phyloP scores from a whole-genome alignment of 768 basidiomycete species.

The Tephrocybe sp. region DNA sequence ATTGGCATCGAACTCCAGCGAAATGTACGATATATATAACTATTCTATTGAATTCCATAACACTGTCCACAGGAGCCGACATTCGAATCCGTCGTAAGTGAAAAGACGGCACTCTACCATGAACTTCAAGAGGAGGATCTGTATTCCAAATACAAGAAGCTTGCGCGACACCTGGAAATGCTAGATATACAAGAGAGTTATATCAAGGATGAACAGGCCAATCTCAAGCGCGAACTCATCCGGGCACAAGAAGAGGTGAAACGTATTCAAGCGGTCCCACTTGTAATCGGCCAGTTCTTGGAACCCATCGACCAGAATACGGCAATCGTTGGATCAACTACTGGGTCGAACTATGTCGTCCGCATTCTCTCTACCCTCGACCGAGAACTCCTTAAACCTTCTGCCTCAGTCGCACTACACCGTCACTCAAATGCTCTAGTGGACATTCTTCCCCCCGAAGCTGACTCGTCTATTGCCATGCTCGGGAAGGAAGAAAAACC shows the following conservation, averaged over 20 bases:
- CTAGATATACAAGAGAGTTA: conserved; percentile 93
- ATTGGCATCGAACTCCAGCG: conserved; percentile 82
- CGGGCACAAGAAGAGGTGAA: conserved; percentile 99
- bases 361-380: conserved; percentile 96
- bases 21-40: conserved; percentile 47
- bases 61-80: conserved; percentile 69
- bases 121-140: conserved; percentile 91
- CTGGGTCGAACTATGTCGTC: conserved; percentile 97
- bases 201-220: conserved; percentile 98
- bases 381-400: conserved; percentile 95
- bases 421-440: conserved; percentile 98
- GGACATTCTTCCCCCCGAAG: conserved; percentile 97
- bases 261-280: conserved; percentile 96
- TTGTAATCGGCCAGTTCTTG: conserved; percentile 98
- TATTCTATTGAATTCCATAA: neutral
- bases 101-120: conserved; percentile 84
- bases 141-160: conserved; percentile 96
- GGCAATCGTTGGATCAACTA: conserved; percentile 95
- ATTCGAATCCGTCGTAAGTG: conserved; percentile 81
- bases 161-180: conserved; percentile 92
- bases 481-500: conserved; percentile 93
- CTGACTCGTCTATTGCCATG: conserved; percentile 96
- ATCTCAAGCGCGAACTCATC: conserved; percentile 95
- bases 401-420: conserved; percentile 96
- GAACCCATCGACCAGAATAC: conserved; percentile 98